Evolutionary conservation across 495 filamentous ascomycete species (phyloP), one percentile per base, ranked within the genome.

Genomic region (Penicillium dipodomyicola): DNA sequence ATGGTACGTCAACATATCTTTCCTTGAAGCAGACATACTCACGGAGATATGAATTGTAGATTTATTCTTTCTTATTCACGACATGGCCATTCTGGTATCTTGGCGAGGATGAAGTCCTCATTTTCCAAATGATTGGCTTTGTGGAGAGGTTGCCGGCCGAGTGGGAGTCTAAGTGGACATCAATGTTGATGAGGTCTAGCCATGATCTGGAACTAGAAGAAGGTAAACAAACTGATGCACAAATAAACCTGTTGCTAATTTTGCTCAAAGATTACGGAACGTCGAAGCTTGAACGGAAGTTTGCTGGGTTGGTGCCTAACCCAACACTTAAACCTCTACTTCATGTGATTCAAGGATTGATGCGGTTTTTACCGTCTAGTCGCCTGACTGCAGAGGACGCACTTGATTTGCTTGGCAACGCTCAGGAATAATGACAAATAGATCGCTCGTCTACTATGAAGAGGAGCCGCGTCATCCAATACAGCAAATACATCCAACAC

Each of bases 21-120:
- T 57, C 23, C 46, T 39, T 48, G 17, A 19, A 58, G 62, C 9
- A 56, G 17, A 51, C 7, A 40, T 51, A 50, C 43, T 62, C 35
- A 65, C 32, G 5, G 32, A 40, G 19, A 40, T 52, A 59, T 61
- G 11, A 41, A 35, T 11, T 61, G 9, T 57, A 67, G 65, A 64
- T 67, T 39, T 62, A 64, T 60, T 56, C 51, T 1, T 62, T 65
- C n/a, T 32, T 62, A 55, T 65, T 67, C 37, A 60, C 51, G 19
- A 33, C 51, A 25, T 67, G 33, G 12, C 65, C 59, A 45, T 67
- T 67, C 61, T 62, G 46, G 62, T 67, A 65, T 33, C 55, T 65
- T 52, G 61, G 59, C 42, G 61, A 65, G 43, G 65, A 61, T 27
- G 56, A 64, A 35, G 54, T 61, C 19, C 33, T 52, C 1, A 25